These are phyloP conservation scores for Chlamydomonas incerta DNA, from an alignment of 139 green algal genomes.

Conservation along the genomic window DNA sequence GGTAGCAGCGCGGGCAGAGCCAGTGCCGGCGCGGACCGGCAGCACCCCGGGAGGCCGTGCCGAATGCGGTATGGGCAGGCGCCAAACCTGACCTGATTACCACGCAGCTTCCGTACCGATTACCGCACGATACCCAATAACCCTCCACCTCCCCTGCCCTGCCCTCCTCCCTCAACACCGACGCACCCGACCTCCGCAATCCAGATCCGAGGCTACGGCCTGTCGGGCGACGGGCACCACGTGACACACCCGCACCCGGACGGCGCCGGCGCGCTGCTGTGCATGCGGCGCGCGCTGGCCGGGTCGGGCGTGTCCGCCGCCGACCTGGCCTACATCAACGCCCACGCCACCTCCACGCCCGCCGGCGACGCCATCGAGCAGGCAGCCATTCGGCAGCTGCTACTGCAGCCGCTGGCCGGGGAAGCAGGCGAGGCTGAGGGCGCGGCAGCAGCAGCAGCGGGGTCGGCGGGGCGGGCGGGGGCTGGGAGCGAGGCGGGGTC, in stretches of 20 bases:
- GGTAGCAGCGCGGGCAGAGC: too few species aligned
- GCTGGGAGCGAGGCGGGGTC: too few species aligned
- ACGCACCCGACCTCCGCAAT: too few species aligned
- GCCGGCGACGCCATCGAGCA: conserved; percentile 85
- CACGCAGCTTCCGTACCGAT: too few species aligned
- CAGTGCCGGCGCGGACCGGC: too few species aligned
- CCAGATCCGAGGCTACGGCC: conserved; percentile 84
- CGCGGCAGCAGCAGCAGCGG: background rate
- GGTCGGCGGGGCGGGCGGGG: background rate
- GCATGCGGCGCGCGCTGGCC: conserved; percentile 60
- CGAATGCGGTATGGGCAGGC: too few species aligned
- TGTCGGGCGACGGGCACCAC: conserved; percentile 92
- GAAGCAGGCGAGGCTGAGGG: background rate
- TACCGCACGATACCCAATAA: too few species aligned
- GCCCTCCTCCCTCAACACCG: too few species aligned
- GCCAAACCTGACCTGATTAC: too few species aligned
- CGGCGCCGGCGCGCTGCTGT: conserved; percentile 45
- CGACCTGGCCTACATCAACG: conserved; percentile 92
- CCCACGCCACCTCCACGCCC: conserved; percentile 90
- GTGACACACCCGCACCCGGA: conserved; percentile 87
- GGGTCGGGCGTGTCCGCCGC: conserved; percentile 60
- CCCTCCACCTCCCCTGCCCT: too few species aligned
- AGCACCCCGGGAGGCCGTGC: too few species aligned
- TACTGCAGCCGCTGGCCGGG: conserved; percentile 20
- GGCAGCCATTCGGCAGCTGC: conserved; percentile 78